Evolutionary conservation across 2,329 filamentous ascomycete species (phyloP).

Genomic region (Penicillium sp.): DNA sequence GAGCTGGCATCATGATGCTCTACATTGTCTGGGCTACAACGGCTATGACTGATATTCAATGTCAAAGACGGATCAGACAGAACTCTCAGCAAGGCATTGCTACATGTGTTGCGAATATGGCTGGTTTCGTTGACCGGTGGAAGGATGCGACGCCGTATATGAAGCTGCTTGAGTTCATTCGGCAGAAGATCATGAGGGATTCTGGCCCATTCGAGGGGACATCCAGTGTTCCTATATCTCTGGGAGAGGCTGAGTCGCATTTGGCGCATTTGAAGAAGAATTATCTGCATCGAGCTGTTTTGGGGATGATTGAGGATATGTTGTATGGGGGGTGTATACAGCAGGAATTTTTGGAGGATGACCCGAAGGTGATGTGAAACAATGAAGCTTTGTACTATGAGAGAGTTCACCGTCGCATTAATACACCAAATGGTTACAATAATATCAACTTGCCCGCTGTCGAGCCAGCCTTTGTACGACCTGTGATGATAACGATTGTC

Average conservation of each 20-base stretch:
- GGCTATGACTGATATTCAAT: conserved; percentile 6
- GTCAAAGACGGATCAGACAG: conserved; percentile 7
- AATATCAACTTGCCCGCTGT: conserved; percentile 24
- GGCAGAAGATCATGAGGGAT: conserved; percentile 11
- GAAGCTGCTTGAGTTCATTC: conserved; percentile 23
- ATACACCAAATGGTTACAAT: conserved; percentile 11
- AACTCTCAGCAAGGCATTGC: conserved; percentile 20
- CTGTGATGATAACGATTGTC: conserved; percentile 25
- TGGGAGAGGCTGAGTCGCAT: conserved; percentile 17
- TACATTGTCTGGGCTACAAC: conserved; percentile 26
- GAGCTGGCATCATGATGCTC: conserved; percentile 27
- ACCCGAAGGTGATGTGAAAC: neutral
- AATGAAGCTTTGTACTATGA: neutral
- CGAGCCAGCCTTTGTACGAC: conserved; percentile 7
- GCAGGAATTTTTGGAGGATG: conserved; percentile 5
- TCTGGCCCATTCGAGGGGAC: neutral
- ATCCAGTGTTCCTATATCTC: neutral
- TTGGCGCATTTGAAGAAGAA: conserved; percentile 24
- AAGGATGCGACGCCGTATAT: conserved; percentile 23
- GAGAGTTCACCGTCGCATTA: neutral
- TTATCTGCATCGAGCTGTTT: conserved; percentile 25
- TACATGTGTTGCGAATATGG: conserved; percentile 21
- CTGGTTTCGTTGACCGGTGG: conserved; percentile 25
- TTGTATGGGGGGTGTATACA: conserved; percentile 15
- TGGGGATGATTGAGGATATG: conserved; percentile 31